These are phyloP conservation scores for Sphagnurus paluster DNA, from an alignment of 1,284 basidiomycete species.

Conservation along the genomic window DNA sequence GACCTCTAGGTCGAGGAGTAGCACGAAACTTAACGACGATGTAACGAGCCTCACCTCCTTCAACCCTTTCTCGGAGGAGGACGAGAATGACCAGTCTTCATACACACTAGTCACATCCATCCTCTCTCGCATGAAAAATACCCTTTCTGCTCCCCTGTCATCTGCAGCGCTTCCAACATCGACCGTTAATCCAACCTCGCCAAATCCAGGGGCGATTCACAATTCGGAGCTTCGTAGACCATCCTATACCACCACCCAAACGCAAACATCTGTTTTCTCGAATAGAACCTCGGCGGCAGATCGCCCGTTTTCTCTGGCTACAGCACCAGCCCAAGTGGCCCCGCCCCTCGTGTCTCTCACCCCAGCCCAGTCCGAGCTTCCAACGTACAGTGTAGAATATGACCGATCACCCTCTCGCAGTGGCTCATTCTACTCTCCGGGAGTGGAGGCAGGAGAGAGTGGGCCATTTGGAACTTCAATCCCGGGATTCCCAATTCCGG, in stretches of 20 bases:
- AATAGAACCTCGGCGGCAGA: slow-evolving; percentile 49
- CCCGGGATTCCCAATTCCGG: slow-evolving; percentile 82
- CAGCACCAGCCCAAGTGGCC: slow-evolving; percentile 58
- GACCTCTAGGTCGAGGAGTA: slow-evolving; percentile 62
- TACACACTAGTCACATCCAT: slow-evolving; percentile 77
- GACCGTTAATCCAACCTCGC: slow-evolving; percentile 27
- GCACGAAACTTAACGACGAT: slow-evolving; percentile 63
- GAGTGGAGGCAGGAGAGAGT: slow-evolving; percentile 57
- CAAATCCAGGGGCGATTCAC: slow-evolving; percentile 26
- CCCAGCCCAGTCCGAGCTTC: slow-evolving; percentile 74
- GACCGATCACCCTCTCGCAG: slow-evolving; percentile 61
- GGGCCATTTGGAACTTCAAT: slow-evolving; percentile 68
- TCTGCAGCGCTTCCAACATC: slow-evolving; percentile 45
- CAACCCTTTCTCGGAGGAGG: slow-evolving; percentile 85
- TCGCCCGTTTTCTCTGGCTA: slow-evolving; percentile 54
- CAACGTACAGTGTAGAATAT: slow-evolving; percentile 61
- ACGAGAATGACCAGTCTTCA: slow-evolving; percentile 81
- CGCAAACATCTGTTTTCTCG: slow-evolving; percentile 45
- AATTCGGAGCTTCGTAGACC: slow-evolving; percentile 56
- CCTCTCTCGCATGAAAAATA: slow-evolving; percentile 76
- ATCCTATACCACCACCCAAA: slow-evolving; percentile 45
- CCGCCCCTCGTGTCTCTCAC: slow-evolving; percentile 82
- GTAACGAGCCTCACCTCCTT: slow-evolving; percentile 73
- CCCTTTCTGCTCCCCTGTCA: slow-evolving; percentile 63
- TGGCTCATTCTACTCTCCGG: slow-evolving; percentile 47